Conservation (phyloP, 179 eudicot species). For the Silene noctiflora region DNA sequence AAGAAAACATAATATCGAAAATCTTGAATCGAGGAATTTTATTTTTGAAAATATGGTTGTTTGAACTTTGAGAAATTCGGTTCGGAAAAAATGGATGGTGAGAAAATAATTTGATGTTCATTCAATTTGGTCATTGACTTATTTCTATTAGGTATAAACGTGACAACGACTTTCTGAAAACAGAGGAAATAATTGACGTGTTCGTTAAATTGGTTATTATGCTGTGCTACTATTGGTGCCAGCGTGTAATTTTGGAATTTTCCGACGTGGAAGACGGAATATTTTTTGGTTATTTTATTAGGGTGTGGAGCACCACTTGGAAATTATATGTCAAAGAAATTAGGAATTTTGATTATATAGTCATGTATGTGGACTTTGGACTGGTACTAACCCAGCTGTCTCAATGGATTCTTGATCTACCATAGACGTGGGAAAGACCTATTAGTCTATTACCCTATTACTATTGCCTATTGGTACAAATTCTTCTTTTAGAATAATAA, state of each 20-base stretch:
- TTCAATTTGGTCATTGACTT: neutral
- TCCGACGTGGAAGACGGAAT: neutral
- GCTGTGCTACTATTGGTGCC: neutral
- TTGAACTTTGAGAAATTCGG: neutral
- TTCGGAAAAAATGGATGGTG: neutral
- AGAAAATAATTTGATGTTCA: neutral
- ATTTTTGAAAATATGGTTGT: neutral
- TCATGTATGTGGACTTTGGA: neutral
- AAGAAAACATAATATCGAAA: neutral
- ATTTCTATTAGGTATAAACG: neutral
- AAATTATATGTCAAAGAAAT: neutral
- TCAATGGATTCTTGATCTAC: neutral
- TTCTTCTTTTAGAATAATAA: neutral
- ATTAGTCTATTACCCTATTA: too few species aligned
- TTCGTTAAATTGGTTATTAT: neutral
- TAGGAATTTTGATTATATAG: neutral
- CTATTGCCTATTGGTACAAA: too few species aligned
- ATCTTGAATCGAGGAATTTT: neutral
- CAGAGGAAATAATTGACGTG: neutral
- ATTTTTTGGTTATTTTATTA: neutral
- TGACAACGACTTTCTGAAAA: constrained; percentile 2
- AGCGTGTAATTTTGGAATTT: neutral
- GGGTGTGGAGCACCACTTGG: neutral
- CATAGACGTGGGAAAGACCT: neutral
- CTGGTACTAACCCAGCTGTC: neutral